These are phyloP conservation scores for Eucalyptus curtisii DNA, from an alignment of 345 rosid genomes.

Conservation along the genomic window DNA sequence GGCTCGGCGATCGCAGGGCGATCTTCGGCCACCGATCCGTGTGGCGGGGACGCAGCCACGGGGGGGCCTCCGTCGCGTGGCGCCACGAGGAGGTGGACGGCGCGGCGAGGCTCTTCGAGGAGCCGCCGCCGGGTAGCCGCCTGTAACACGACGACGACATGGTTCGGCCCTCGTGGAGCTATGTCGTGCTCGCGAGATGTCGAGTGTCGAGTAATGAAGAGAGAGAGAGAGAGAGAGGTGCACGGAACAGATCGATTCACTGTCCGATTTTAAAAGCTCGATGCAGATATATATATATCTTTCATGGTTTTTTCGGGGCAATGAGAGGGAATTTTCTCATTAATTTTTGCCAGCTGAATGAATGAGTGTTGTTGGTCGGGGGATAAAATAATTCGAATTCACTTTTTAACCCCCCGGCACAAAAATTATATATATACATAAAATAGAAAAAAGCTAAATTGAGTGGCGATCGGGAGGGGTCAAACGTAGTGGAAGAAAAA, in stretches of 20 bases:
- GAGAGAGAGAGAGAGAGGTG: neutral
- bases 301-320: neutral
- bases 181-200: neutral
- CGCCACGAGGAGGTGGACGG: neutral
- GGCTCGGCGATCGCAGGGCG: slow-evolving; percentile 15
- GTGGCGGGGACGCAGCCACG: slow-evolving; percentile 5
- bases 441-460: neutral
- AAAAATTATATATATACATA: too few relatives aligned
- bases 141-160: slow-evolving; percentile 52
- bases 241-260: neutral
- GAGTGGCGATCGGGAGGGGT: neutral
- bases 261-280: neutral
- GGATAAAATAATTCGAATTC: neutral
- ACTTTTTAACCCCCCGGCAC: neutral
- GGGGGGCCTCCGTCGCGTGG: slow-evolving; percentile 9
- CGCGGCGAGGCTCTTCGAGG: neutral
- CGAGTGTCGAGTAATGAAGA: neutral
- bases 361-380: neutral
- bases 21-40: slow-evolving; percentile 7
- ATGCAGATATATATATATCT: neutral
- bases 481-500: neutral
- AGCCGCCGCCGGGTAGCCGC: slow-evolving; percentile 20
- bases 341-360: neutral
- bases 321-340: neutral
- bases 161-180: neutral